Conservation (phyloP, 2,329 filamentous ascomycete species). For the Aspergillus sp. region DNA sequence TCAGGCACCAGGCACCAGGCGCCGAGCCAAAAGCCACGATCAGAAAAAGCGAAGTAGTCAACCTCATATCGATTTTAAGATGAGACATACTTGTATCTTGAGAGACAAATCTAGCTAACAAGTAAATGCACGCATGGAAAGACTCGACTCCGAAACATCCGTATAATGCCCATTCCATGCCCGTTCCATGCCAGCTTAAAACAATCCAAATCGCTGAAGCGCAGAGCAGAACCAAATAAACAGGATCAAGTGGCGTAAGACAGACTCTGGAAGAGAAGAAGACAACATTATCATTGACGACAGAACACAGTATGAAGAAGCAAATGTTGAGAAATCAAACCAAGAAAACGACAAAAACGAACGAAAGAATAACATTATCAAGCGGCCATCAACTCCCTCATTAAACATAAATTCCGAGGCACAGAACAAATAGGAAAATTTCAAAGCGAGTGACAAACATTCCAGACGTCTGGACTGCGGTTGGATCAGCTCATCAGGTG, state of each 20-base stretch:
- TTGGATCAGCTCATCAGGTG: not conserved
- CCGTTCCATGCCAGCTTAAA: not conserved
- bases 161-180: not conserved
- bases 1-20: not conserved
- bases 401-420: not conserved
- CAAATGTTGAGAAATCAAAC: not conserved
- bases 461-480: not conserved
- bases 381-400: not conserved
- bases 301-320: constrained; percentile 5
- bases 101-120: not conserved
- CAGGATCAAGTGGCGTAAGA: constrained; percentile 1
- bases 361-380: constrained; percentile 3
- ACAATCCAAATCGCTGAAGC: constrained; percentile 9
- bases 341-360: constrained; percentile 2
- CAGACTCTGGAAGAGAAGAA: constrained; percentile 12
- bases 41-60: not conserved
- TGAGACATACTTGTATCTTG: not conserved
- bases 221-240: constrained; percentile 7
- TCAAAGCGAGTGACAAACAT: not conserved
- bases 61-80: not conserved
- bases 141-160: constrained; percentile 2
- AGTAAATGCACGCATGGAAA: not conserved
- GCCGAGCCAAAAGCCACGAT: not conserved
- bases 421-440: not conserved
- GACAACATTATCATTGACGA: constrained; percentile 1